These are phyloP conservation scores for Colletotrichum aenigma DNA, from an alignment of 2,329 filamentous ascomycete species.

Conservation along the genomic window DNA sequence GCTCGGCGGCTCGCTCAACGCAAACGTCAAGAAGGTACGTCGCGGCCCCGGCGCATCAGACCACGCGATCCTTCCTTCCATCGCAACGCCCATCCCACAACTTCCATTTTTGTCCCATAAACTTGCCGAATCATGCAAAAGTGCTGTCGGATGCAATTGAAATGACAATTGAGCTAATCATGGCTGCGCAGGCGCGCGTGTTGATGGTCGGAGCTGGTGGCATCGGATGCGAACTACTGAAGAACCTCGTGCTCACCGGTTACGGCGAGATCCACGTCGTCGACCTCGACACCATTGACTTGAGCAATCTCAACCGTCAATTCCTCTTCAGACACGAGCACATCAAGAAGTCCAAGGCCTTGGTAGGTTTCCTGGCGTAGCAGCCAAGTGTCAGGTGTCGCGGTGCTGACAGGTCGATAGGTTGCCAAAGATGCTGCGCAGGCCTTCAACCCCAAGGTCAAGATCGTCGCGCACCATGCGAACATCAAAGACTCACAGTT, in stretches of 20 bases:
- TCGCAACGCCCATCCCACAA: not conserved
- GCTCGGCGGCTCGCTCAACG: conserved; percentile 68
- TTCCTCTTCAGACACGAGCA: conserved; percentile 97
- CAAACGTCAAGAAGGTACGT: conserved; percentile 71
- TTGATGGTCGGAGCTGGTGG: conserved; percentile 96
- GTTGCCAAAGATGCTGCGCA: conserved; percentile 91
- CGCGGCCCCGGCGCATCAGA: conserved; percentile 13
- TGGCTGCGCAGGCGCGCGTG: conserved; percentile 70
- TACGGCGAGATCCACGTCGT: conserved; percentile 95
- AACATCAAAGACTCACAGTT: conserved; percentile 94
- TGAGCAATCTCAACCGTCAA: conserved; percentile 96
- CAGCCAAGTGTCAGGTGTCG: not conserved
- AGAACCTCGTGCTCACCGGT: conserved; percentile 90
- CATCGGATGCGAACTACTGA: conserved; percentile 96
- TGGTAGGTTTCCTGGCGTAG: conserved; percentile 61
- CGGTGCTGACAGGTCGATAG: conserved; percentile 45
- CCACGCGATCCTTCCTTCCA: not conserved
- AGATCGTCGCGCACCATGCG: conserved; percentile 86
- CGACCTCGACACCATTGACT: conserved; percentile 96
- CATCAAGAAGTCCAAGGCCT: conserved; percentile 95
- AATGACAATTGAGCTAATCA: conserved; percentile 34
- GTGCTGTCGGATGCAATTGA: not conserved
- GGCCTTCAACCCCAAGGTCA: conserved; percentile 87
- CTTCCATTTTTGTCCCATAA: not conserved
- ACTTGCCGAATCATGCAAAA: not conserved